Conservation (phyloP, 768 basidiomycete species). For the Chalciporus pseudorubinellus region DNA sequence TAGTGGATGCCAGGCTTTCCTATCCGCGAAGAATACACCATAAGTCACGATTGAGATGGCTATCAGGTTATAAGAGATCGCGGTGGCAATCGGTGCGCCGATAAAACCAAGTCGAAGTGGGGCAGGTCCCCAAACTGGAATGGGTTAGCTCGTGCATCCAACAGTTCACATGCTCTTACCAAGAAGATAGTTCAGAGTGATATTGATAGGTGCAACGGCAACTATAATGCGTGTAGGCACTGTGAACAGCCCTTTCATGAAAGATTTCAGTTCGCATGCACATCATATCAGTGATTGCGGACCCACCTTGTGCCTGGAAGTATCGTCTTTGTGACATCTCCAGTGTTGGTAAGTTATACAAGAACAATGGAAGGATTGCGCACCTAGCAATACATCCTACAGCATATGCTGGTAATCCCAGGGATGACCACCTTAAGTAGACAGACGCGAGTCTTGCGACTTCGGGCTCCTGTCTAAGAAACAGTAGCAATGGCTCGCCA, state of each 20-base stretch:
- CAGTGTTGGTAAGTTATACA: conserved; percentile 20
- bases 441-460: conserved; percentile 72
- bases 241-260: conserved; percentile 64
- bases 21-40: conserved; percentile 58
- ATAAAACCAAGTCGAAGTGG: conserved; percentile 81
- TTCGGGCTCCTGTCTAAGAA: conserved; percentile 72
- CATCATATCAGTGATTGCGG: conserved; percentile 28
- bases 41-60: conserved; percentile 58
- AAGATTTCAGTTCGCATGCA: neutral
- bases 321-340: conserved; percentile 41
- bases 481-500: conserved; percentile 72
- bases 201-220: conserved; percentile 82
- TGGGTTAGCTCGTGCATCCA: conserved; percentile 44
- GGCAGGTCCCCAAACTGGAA: conserved; percentile 87
- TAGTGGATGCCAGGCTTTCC: conserved; percentile 84
- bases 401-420: conserved; percentile 75
- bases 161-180: conserved; percentile 40
- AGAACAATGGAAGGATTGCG: neutral
- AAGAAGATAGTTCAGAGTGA: conserved; percentile 76
- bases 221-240: conserved; percentile 84
- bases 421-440: conserved; percentile 70
- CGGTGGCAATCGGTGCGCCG: conserved; percentile 88
- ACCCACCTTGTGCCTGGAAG: conserved; percentile 78
- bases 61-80: conserved; percentile 84
- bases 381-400: conserved; percentile 55